Conservation (phyloP, 192 early-diverging fungal genomes). For the Obelidium mucronatum region DNA sequence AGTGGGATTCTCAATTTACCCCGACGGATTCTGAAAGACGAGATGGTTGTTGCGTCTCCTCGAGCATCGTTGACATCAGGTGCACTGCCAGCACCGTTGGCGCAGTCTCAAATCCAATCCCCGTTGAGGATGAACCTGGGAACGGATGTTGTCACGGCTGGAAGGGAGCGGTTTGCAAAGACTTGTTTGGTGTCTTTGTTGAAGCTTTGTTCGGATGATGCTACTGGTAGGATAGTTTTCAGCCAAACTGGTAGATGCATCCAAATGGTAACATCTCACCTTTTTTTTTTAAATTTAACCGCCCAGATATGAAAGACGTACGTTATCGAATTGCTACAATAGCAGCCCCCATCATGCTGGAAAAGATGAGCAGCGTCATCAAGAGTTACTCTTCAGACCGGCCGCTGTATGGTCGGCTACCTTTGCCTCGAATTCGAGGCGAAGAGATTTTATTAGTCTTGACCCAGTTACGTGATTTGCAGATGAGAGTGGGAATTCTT, state of each 20-base stretch:
- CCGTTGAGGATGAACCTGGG: constrained; percentile 24
- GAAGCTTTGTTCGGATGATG: constrained; percentile 63
- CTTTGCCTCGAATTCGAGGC: constrained; percentile 73
- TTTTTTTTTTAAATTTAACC: constrained; percentile 11
- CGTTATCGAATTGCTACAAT: constrained; percentile 67
- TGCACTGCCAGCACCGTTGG: not conserved
- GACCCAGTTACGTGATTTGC: constrained; percentile 54
- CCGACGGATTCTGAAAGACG: not conserved
- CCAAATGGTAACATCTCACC: not conserved
- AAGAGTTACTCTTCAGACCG: constrained; percentile 69
- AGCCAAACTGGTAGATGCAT: constrained; percentile 18
- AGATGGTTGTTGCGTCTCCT: not conserved
- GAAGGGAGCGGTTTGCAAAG: constrained; percentile 73
- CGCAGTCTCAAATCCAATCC: not conserved
- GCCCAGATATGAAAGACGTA: constrained; percentile 49
- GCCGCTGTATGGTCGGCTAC: constrained; percentile 69
- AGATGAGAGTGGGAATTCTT: constrained; percentile 56
- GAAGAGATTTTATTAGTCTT: constrained; percentile 66
- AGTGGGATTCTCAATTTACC: not conserved
- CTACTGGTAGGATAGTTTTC: constrained; percentile 34
- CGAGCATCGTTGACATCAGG: not conserved
- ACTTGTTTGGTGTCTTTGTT: constrained; percentile 69
- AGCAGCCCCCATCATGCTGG: constrained; percentile 66
- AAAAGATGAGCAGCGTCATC: constrained; percentile 66
- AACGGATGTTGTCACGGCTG: constrained; percentile 63